phyloP scores from a whole-genome alignment of 768 basidiomycete genomes.

The Tulasnella sp. region DNA sequence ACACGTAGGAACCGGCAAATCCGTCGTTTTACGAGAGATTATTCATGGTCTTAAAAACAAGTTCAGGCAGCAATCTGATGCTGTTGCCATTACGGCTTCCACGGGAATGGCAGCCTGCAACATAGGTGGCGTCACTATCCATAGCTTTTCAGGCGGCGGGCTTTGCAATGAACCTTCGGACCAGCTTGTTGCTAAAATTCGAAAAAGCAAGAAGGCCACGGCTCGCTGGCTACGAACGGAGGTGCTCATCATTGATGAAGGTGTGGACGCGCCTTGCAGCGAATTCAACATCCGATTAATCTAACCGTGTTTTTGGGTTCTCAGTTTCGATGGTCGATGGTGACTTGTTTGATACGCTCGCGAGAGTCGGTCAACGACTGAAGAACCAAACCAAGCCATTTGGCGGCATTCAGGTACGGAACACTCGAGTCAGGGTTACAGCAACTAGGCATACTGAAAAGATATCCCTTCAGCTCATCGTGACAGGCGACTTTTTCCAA shows the following conservation, averaged over 20 bases:
- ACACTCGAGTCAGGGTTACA: neutral
- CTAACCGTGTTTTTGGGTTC: neutral
- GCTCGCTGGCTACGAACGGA: slow-evolving; percentile 79
- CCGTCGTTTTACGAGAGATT: slow-evolving; percentile 90
- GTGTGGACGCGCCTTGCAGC: slow-evolving; percentile 35
- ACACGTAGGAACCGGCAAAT: slow-evolving; percentile 85
- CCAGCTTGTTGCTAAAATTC: slow-evolving; percentile 60
- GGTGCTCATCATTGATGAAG: slow-evolving; percentile 55
- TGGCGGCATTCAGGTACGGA: slow-evolving; percentile 82
- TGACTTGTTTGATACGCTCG: slow-evolving; percentile 86
- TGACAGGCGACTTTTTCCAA: slow-evolving; percentile 98
- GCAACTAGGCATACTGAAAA: neutral
- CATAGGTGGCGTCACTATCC: slow-evolving; percentile 91
- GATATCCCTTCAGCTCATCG: slow-evolving; percentile 59
- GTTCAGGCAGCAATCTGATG: slow-evolving; percentile 54
- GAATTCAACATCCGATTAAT: slow-evolving; percentile 21
- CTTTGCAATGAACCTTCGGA: slow-evolving; percentile 66
- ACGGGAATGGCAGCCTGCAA: slow-evolving; percentile 98
- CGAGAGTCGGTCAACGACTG: slow-evolving; percentile 60
- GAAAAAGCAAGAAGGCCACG: slow-evolving; percentile 78
- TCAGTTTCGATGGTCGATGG: slow-evolving; percentile 98
- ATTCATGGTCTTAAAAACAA: slow-evolving; percentile 67
- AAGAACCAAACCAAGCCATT: slow-evolving; percentile 66
- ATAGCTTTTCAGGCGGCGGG: slow-evolving; percentile 94
- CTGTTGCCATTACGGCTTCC: slow-evolving; percentile 90